phyloP scores from a whole-genome alignment of 768 basidiomycete species.

The Botryobasidium botryosum region DNA sequence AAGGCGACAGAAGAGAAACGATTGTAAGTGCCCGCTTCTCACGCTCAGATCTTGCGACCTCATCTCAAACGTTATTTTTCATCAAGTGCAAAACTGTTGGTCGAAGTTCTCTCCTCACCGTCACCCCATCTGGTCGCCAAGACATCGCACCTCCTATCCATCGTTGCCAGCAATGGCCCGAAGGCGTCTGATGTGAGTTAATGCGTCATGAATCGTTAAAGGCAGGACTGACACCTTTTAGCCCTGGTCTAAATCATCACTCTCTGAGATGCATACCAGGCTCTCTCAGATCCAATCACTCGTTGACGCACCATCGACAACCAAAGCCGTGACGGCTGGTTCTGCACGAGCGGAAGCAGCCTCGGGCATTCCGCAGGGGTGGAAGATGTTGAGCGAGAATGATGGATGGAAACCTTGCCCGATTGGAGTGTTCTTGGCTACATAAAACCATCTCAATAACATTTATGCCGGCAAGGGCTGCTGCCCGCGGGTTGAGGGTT shows the following conservation, averaged over 20 bases:
- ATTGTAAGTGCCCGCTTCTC: not conserved
- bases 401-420: constrained; percentile 4
- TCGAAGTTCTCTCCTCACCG: not conserved
- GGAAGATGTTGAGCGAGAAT: not conserved
- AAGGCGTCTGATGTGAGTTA: not conserved
- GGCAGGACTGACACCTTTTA: not conserved
- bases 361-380: not conserved
- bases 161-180: not conserved
- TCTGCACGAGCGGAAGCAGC: not conserved
- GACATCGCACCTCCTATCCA: not conserved
- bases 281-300: not conserved
- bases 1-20: not conserved
- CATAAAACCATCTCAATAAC: too few species aligned
- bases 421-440: too few species aligned
- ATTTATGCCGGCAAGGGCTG: too few species aligned
- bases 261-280: not conserved
- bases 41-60: not conserved
- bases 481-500: too few species aligned
- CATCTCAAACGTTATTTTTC: not conserved
- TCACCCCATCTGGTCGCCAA: not conserved
- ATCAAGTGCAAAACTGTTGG: not conserved
- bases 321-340: not conserved
- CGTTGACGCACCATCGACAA: not conserved
- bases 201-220: too few species aligned
- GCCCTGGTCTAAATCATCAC: not conserved